These are phyloP conservation scores for Coemansia sp. DNA, from an alignment of 192 early-diverging fungal genomes.

Conservation along the genomic window DNA sequence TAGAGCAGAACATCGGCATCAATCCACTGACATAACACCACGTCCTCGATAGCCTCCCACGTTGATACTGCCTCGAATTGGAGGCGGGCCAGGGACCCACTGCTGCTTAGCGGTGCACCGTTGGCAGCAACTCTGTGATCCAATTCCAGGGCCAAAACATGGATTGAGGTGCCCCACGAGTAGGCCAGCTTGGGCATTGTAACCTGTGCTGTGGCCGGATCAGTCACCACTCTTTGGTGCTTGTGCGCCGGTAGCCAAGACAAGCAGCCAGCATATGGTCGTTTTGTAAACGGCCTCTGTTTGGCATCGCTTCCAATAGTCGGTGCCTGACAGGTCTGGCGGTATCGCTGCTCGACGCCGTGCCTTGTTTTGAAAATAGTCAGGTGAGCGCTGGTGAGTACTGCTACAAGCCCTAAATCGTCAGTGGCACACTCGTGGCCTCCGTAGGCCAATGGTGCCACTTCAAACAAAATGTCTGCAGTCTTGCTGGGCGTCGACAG, in stretches of 20 bases:
- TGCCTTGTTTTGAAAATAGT: constrained; percentile 28
- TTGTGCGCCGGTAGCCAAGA: constrained; percentile 45
- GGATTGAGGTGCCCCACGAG: constrained; percentile 31
- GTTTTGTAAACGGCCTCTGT: constrained; percentile 27
- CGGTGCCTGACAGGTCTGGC: constrained; percentile 12
- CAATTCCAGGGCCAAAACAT: constrained; percentile 19
- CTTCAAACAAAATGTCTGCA: constrained; percentile 29
- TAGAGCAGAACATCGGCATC: constrained; percentile 31
- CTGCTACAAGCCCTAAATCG: constrained; percentile 44
- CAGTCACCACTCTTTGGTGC: constrained; percentile 18
- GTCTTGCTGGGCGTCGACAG: constrained; percentile 6
- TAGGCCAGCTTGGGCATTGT: constrained; percentile 34
- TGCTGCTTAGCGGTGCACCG: constrained; percentile 24
- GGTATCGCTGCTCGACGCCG: constrained; percentile 36
- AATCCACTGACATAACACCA: constrained; percentile 49
- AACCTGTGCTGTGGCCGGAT: constrained; percentile 18
- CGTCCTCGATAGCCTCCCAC: constrained; percentile 45
- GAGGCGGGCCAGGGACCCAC: constrained; percentile 10
- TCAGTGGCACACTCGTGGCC: constrained; percentile 22
- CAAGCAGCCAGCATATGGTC: constrained; percentile 42
- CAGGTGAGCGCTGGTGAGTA: constrained; percentile 29
- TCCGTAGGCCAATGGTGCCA: constrained; percentile 27
- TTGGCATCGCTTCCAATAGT: background rate
- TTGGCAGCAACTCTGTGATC: constrained; percentile 33
- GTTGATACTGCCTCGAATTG: constrained; percentile 17